Evolutionary conservation across 2,329 filamentous ascomycete genomes (phyloP).

Genomic region (Fusarium oxysporum): DNA sequence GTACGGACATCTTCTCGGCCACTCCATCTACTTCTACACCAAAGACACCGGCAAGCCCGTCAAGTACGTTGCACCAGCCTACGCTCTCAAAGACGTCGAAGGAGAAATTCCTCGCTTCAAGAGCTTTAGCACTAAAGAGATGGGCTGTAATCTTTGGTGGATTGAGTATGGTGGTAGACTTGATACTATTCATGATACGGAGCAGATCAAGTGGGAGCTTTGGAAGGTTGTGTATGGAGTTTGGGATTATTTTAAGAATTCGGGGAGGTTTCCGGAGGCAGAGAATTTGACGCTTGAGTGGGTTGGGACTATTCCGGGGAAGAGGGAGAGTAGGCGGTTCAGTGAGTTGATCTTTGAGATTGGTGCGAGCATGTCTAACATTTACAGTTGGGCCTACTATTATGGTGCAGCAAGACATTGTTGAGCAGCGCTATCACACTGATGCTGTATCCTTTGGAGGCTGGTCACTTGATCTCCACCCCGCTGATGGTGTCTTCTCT

Average conservation of each 20-base stretch:
- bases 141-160: constrained; percentile 24
- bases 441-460: constrained; percentile 19
- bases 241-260: constrained; percentile 27
- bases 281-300: constrained; percentile 21
- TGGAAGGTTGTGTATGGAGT: constrained; percentile 26
- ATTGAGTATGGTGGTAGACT: constrained; percentile 23
- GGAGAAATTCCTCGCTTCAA: constrained; percentile 16
- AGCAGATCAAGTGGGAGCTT: constrained; percentile 21
- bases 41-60: constrained; percentile 14
- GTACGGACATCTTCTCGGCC: constrained; percentile 16
- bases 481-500: constrained; percentile 19
- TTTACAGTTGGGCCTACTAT: constrained; percentile 2
- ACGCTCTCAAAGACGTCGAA: constrained; percentile 12
- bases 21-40: constrained; percentile 25
- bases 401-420: constrained; percentile 19
- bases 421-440: constrained; percentile 4
- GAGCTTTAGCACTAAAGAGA: constrained; percentile 19
- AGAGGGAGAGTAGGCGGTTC: constrained; percentile 18
- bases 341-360: not conserved
- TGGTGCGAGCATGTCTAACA: not conserved
- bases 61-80: constrained; percentile 10
- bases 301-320: constrained; percentile 13
- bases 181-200: constrained; percentile 19
- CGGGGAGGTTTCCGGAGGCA: constrained; percentile 7
- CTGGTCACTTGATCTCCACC: constrained; percentile 19